phyloP scores from a whole-genome alignment of 371 early-diverging fungal species.

The Gilbertella persicaria region DNA sequence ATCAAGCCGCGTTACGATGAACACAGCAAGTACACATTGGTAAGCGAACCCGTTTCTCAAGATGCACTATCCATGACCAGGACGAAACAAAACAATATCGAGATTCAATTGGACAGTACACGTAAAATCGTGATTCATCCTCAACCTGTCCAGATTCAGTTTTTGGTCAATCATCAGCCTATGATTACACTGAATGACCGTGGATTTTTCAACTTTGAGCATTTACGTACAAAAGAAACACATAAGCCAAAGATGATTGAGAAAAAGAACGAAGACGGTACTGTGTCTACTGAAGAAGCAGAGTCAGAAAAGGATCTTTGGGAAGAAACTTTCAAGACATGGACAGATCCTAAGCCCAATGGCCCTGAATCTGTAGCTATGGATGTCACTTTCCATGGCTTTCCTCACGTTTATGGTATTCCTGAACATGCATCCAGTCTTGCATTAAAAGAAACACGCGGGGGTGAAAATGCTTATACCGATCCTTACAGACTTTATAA shows the following conservation, averaged over 20 bases:
- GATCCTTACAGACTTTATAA: slow-evolving; percentile 98
- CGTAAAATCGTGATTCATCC: slow-evolving; percentile 55
- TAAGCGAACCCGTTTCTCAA: slow-evolving; percentile 36
- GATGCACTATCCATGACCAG: slow-evolving; percentile 23
- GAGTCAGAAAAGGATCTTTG: slow-evolving; percentile 69
- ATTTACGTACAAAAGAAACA: slow-evolving; percentile 66
- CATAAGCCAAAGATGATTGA: slow-evolving; percentile 50
- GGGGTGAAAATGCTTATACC: slow-evolving; percentile 71
- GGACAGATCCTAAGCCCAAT: slow-evolving; percentile 89
- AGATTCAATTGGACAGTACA: slow-evolving; percentile 22
- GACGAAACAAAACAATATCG: slow-evolving; percentile 19
- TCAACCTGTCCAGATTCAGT: slow-evolving; percentile 68
- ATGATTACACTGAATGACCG: slow-evolving; percentile 80
- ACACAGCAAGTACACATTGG: slow-evolving; percentile 62
- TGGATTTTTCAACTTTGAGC: slow-evolving; percentile 86
- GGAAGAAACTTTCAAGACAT: slow-evolving; percentile 88
- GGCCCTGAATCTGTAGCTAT: slow-evolving; percentile 90
- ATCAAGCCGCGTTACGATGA: slow-evolving; percentile 74
- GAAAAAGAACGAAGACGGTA: slow-evolving; percentile 39
- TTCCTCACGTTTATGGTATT: slow-evolving; percentile 90
- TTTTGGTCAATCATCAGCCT: slow-evolving; percentile 61
- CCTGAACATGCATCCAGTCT: slow-evolving; percentile 92
- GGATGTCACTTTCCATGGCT: slow-evolving; percentile 90
- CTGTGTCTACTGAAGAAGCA: slow-evolving; percentile 44
- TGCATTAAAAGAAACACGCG: slow-evolving; percentile 84